phyloP scores from a whole-genome alignment of 306 rosid genomes.

The Citrullus colocynthis region DNA sequence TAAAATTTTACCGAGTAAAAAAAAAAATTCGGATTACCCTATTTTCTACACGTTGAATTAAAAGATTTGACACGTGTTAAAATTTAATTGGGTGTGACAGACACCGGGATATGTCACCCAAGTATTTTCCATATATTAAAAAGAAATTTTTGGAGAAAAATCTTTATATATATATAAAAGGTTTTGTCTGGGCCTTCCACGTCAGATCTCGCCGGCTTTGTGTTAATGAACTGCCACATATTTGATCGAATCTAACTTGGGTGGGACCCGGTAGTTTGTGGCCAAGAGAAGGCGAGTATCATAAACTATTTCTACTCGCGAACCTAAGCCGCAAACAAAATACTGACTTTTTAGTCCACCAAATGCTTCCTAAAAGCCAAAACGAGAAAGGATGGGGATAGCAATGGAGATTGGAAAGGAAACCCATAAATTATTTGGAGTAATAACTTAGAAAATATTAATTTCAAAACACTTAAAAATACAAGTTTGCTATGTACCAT shows the following conservation, averaged over 20 bases:
- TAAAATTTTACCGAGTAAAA: too few relatives aligned
- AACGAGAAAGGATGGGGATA: background rate
- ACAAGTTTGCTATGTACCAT: too few relatives aligned
- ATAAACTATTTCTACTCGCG: background rate
- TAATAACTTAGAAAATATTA: too few relatives aligned
- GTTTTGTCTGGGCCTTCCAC: background rate
- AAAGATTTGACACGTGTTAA: too few relatives aligned
- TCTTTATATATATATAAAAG: too few relatives aligned
- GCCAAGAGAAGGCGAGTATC: background rate
- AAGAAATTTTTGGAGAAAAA: background rate
- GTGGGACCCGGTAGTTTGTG: background rate
- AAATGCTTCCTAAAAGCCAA: slow-evolving; percentile 6
- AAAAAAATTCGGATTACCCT: too few relatives aligned
- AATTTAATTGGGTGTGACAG: too few relatives aligned
- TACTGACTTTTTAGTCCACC: background rate
- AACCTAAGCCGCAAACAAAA: background rate
- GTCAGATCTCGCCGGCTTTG: background rate
- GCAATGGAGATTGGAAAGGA: background rate
- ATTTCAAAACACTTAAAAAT: too few relatives aligned
- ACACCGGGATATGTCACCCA: too few relatives aligned
- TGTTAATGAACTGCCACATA: background rate
- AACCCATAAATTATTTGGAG: too few relatives aligned
- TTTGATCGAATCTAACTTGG: background rate
- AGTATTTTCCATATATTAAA: too few relatives aligned
- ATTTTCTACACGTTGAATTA: too few relatives aligned